Evolutionary conservation across 225 moss, liverwort and hornwort genomes (phyloP).

Genomic region (Pleurozium schreberi): DNA sequence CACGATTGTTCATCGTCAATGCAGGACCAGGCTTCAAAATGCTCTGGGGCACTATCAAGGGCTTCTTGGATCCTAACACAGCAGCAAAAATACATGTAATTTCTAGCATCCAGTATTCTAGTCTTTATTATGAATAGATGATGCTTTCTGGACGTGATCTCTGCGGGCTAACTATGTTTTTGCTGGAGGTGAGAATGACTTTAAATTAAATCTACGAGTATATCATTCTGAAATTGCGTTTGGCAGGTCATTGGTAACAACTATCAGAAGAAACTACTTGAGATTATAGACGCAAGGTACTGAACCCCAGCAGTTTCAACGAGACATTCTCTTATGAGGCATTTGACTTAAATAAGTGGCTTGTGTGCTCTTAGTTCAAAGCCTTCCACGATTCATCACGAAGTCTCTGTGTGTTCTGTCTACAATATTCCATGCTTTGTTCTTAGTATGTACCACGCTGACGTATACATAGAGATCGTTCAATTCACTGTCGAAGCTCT

Average conservation of each 20-base stretch:
- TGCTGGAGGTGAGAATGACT: background rate
- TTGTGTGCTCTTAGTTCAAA: background rate
- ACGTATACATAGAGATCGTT: background rate
- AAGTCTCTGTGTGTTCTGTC: background rate
- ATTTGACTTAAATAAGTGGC: background rate
- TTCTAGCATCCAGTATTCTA: background rate
- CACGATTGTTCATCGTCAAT: constrained; percentile 49
- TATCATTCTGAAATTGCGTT: background rate
- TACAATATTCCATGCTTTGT: background rate
- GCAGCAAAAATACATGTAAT: constrained; percentile 46
- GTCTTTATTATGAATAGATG: background rate
- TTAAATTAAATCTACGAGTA: background rate
- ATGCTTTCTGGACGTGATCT: background rate
- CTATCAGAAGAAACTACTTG: constrained; percentile 48
- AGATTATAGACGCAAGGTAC: constrained; percentile 54
- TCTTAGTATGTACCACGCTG: background rate
- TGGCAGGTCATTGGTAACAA: constrained; percentile 49
- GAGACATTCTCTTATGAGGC: background rate
- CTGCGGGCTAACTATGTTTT: background rate
- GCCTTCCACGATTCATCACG: background rate
- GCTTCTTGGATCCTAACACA: constrained; percentile 50
- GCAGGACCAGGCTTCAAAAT: constrained; percentile 57
- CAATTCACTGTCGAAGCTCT: background rate
- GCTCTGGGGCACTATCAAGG: constrained; percentile 53
- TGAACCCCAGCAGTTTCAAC: background rate